Evolutionary conservation across 2,329 filamentous ascomycete genomes (phyloP), one percentile per base, ranked within the genome.

Genomic region (Scedosporium boydii): DNA sequence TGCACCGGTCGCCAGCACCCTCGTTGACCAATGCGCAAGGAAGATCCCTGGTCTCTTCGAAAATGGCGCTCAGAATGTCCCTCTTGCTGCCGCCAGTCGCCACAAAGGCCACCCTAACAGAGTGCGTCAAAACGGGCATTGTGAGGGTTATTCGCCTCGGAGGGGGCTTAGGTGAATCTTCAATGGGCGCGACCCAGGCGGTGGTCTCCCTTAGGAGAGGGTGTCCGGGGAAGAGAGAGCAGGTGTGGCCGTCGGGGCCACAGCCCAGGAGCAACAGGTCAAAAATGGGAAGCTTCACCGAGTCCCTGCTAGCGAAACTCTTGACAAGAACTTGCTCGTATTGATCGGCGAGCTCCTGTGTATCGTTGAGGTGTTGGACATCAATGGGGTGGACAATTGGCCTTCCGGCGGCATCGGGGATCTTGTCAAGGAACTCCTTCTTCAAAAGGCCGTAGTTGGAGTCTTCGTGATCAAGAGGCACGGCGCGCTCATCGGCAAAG

Each of bases 401-500:
- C 70, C 81, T 76, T 66, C 85, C 84, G 66, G 84, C 71, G 62
- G 82, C 82, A 56, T 80, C 76, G 51, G 93, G 91, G 66, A 98
- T 89, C 79, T 96, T 93, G 78, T 93, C 88, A 65, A 99, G 81
- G 59, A 97, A 82, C 77, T 97, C 92, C 58, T 86, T 80, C 80
- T 96, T 95, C 68, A 98, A 78, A 55, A 97, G 85, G 65, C 80
- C 86, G 78, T 97, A 96, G 79, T 98, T 99, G 79, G 92, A 96
- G 79, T 99, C 93, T 67, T 86, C 83, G 77, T 98, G 89, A 75
- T 95, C 87, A 68, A 97, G 87, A 23, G 95, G 90, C 61, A 98
- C 95, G 69, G 91, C 91, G 71, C 95, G 90, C 82, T 99, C 95
- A 74, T 99, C 95, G 72, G 93, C 93, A 76, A 97, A 98, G 82